Percentiles rank a stretch among this genome's conserved stretches.
Conservation (phyloP, 2,329 filamentous ascomycete genomes). For the Microcyclospora tardicrescens region DNA sequence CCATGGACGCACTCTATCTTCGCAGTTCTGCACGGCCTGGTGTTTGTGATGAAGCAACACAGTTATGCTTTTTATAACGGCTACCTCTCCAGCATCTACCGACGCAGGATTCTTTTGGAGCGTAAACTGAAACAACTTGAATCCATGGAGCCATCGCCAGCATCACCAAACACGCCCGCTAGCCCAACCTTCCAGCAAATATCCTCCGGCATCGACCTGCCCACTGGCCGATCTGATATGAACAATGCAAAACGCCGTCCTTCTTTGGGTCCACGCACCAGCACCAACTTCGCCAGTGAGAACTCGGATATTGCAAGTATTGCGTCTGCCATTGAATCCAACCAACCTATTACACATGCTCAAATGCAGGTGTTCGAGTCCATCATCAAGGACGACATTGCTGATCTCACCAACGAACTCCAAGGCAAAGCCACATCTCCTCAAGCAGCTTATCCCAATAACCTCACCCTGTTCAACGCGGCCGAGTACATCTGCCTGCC, state of each 20-base stretch:
- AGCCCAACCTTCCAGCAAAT: conserved; percentile 16
- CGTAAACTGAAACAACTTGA: conserved; percentile 46
- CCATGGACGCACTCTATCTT: conserved; percentile 74
- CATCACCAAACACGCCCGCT: conserved; percentile 12
- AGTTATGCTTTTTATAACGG: conserved; percentile 71
- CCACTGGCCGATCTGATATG: too few relatives aligned
- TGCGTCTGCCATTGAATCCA: conserved; percentile 48
- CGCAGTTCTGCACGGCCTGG: conserved; percentile 59
- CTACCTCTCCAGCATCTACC: conserved; percentile 46
- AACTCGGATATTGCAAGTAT: conserved; percentile 48
- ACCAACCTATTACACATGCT: conserved; percentile 45
- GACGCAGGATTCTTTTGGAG: conserved; percentile 32
- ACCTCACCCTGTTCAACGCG: conserved; percentile 44
- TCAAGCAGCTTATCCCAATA: conserved; percentile 50
- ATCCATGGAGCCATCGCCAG: conserved; percentile 30
- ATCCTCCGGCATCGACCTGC: conserved; percentile 6
- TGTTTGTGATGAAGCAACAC: conserved; percentile 76
- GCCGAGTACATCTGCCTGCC: conserved; percentile 63
- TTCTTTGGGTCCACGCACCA: conserved; percentile 26
- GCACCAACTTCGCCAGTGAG: conserved; percentile 33
- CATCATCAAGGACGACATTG: conserved; percentile 56
- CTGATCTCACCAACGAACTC: conserved; percentile 51
- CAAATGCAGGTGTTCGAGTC: conserved; percentile 51
- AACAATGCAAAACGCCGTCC: conserved; percentile 17
- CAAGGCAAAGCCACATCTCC: conserved; percentile 44